Evolutionary conservation across 176 grass and related monocot species (phyloP), one percentile per base, ranked within the genome.

Genomic region (Pharus latifolius): DNA sequence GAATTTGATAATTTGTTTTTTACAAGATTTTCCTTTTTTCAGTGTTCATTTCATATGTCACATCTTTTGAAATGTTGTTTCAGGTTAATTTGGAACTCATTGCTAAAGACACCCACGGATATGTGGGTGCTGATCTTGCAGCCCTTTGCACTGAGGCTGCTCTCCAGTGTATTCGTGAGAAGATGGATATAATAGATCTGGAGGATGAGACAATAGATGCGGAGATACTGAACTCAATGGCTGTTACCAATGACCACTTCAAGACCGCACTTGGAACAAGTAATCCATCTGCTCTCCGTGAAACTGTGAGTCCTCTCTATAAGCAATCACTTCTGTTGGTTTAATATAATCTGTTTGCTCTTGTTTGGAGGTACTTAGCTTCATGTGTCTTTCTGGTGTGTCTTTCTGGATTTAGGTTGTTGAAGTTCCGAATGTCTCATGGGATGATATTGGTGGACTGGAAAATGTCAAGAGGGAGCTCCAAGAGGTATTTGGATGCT

Each of bases 121-220:
- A 90, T 18, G 91, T 96, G 25, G 91, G 91, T 53, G 80, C 91
- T 55, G 91, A 96, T 82, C 83, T 96, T 30, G 91, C 84, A 46
- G 87, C 87, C 11, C 84, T 90, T 46, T 96, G 87, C 73, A 96
- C 91, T 46, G 91, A 96, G 65, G 83, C 91, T 49, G 91, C 91
- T 23, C 91, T 96, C 43, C 91, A 96, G 40, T 96, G 87, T 53
- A 96, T 90, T 28, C 83, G 87, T 52, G 91, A 96, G 78, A 96
- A 96, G 63, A 96, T 96, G 91, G 91, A 90, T 29, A 87, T 96
- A 9, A 96, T 96, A 17, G 87, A 96, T 75, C 79, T 91, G 17
- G 91, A 96, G 66, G 91, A 96, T n/a, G 91, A 96, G 49, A 84
- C 87, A 11, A 96, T 96, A 29, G 91, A 96, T 82, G 91, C 91